A percentile compares a stretch with the other conserved stretches of the same genome.
phyloP scores from a whole-genome alignment of 108 stramenopile genomes.

The Skeletonema marinoi region DNA sequence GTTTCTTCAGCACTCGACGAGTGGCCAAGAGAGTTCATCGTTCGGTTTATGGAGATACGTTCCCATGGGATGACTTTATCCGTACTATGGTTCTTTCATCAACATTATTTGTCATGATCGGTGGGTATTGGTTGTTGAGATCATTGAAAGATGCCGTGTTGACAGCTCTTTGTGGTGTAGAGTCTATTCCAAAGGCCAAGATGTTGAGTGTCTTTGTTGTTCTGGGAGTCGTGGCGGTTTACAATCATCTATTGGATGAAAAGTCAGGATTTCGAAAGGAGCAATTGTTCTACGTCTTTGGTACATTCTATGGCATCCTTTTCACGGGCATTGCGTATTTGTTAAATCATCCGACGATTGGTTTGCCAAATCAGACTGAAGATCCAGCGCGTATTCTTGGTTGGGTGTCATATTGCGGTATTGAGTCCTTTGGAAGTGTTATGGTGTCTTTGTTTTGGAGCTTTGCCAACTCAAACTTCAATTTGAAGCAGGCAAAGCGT shows the following conservation, averaged over 20 bases:
- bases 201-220: slow-evolving; percentile 93
- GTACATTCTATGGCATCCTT: slow-evolving; percentile 87
- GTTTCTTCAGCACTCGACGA: slow-evolving; percentile 38
- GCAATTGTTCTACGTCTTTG: slow-evolving; percentile 95
- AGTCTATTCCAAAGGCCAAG: slow-evolving; percentile 93
- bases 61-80: slow-evolving; percentile 82
- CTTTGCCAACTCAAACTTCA: slow-evolving; percentile 92
- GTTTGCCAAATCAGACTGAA: slow-evolving; percentile 80
- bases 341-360: slow-evolving; percentile 86
- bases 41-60: slow-evolving; percentile 87
- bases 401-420: slow-evolving; percentile 95
- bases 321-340: slow-evolving; percentile 81
- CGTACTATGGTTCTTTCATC: slow-evolving; percentile 88
- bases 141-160: slow-evolving; percentile 95
- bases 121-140: slow-evolving; percentile 96
- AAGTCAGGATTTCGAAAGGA: slow-evolving; percentile 80
- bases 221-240: slow-evolving; percentile 87
- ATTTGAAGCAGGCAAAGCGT: slow-evolving; percentile 91
- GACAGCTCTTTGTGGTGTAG: slow-evolving; percentile 91
- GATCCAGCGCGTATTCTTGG: slow-evolving; percentile 82
- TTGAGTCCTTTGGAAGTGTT: slow-evolving; percentile 95
- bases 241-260: slow-evolving; percentile 91
- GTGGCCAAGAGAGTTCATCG: slow-evolving; percentile 58
- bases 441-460: slow-evolving; percentile 96
- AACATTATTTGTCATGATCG: slow-evolving; percentile 98